Evolutionary conservation across 1,139 yeast species (phyloP).

Genomic region (Magnusiomyces fungicola): DNA sequence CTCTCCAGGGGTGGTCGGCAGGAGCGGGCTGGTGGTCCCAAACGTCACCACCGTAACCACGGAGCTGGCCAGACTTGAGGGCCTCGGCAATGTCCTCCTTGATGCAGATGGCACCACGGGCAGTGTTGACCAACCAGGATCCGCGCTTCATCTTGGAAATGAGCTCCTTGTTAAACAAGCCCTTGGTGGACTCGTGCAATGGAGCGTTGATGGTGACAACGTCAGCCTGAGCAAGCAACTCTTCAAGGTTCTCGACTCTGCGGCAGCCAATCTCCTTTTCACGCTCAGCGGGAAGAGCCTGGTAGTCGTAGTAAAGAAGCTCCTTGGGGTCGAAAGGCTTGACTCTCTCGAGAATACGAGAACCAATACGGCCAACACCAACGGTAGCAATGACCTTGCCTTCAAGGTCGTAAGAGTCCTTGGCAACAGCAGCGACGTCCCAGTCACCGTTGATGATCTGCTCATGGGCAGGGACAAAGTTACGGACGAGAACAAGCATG

Average conservation of each 20-base stretch:
- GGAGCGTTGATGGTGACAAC: constrained; percentile 76
- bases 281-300: constrained; percentile 52
- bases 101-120: constrained; percentile 73
- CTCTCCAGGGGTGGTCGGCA: constrained; percentile 68
- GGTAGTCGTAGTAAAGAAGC: constrained; percentile 69
- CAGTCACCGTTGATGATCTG: constrained; percentile 55
- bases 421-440: constrained; percentile 76
- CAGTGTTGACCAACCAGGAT: constrained; percentile 73
- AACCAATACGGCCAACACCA: constrained; percentile 80
- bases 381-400: constrained; percentile 71
- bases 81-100: constrained; percentile 74
- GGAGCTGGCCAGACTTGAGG: constrained; percentile 55
- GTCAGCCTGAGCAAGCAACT: constrained; percentile 60
- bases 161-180: constrained; percentile 59
- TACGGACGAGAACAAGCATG: constrained; percentile 61
- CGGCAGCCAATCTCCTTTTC: constrained; percentile 52
- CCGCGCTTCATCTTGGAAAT: constrained; percentile 71
- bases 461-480: constrained; percentile 72
- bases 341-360: constrained; percentile 65
- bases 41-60: constrained; percentile 82
- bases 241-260: constrained; percentile 58
- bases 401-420: constrained; percentile 67
- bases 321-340: constrained; percentile 70
- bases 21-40: constrained; percentile 83
- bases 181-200: constrained; percentile 60